These are phyloP conservation scores for Phalaenopsis equestris DNA, from an alignment of 106 monocot genomes.

Conservation along the genomic window DNA sequence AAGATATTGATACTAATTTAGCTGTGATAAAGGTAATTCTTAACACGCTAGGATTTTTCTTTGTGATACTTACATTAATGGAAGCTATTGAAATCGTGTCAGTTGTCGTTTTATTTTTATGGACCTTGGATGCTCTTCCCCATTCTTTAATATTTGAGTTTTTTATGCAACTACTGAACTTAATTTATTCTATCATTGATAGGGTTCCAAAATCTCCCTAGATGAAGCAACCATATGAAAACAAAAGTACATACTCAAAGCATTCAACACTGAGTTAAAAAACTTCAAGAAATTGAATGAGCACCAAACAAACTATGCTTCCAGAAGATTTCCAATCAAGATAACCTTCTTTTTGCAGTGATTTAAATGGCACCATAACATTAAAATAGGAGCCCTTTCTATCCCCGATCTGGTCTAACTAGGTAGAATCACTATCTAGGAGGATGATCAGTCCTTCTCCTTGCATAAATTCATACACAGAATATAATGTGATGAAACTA, in stretches of 20 bases:
- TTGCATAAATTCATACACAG: neutral
- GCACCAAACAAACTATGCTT: neutral
- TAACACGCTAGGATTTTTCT: neutral
- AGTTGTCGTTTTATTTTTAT: neutral
- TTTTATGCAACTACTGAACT: neutral
- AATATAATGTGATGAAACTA: neutral
- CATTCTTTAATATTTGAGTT: neutral
- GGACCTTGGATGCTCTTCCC: neutral
- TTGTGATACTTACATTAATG: neutral
- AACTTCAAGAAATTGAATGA: neutral
- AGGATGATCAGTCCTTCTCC: neutral
- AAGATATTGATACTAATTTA: slow-evolving; percentile 84
- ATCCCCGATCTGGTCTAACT: neutral
- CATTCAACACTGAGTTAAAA: neutral
- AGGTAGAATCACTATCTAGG: neutral
- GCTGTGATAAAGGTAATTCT: slow-evolving; percentile 69
- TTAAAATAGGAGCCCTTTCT: neutral
- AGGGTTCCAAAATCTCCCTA: neutral
- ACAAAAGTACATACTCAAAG: neutral
- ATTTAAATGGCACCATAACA: neutral
- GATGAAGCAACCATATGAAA: neutral
- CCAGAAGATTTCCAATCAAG: neutral
- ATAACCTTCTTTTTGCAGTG: neutral
- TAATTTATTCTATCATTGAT: neutral
- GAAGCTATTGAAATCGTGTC: neutral